A percentile compares a stretch with the other conserved stretches of the same genome.
Evolutionary conservation across 805 yeast species (phyloP).

Genomic region (Candida lessepsii): DNA sequence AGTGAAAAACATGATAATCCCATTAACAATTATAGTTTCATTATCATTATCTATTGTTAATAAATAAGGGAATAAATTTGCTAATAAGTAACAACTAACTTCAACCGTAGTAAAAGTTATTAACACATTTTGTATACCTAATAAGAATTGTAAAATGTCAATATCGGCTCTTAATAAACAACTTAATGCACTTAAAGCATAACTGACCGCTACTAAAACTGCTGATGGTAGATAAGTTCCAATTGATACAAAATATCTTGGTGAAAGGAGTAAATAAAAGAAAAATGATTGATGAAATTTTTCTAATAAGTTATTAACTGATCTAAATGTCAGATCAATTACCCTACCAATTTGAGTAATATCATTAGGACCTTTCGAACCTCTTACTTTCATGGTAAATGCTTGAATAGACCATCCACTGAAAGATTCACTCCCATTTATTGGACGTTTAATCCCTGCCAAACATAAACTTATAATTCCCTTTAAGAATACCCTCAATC

Average conservation of each 20-base stretch:
- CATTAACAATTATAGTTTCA: conserved; percentile 15
- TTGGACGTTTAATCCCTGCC: conserved; percentile 59
- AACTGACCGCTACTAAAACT: conserved; percentile 64
- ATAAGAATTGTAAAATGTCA: conserved; percentile 17
- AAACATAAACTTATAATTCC: conserved; percentile 71
- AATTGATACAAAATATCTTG: conserved; percentile 81
- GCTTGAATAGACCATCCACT: conserved; percentile 97
- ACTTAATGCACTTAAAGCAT: conserved; percentile 66
- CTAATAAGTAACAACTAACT: conserved; percentile 20
- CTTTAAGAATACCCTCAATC: conserved; percentile 56
- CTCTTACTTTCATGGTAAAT: conserved; percentile 70
- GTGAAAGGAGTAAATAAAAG: conserved; percentile 80
- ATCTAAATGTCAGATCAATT: conserved; percentile 81
- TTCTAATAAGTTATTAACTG: conserved; percentile 88
- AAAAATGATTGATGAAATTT: conserved; percentile 97
- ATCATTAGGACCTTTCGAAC: conserved; percentile 59
- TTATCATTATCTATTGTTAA: conserved; percentile 13
- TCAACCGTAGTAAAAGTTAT: conserved; percentile 30
- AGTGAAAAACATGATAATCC: conserved; percentile 20
- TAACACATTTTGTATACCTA: conserved; percentile 25
- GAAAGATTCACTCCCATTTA: conserved; percentile 83
- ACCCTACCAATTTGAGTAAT: conserved; percentile 90
- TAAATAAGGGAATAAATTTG: conserved; percentile 27
- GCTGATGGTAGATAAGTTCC: conserved; percentile 92
- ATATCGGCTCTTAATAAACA: conserved; percentile 48